phyloP scores from a whole-genome alignment of 768 basidiomycete species.

The Plicaturopsis crispa region DNA sequence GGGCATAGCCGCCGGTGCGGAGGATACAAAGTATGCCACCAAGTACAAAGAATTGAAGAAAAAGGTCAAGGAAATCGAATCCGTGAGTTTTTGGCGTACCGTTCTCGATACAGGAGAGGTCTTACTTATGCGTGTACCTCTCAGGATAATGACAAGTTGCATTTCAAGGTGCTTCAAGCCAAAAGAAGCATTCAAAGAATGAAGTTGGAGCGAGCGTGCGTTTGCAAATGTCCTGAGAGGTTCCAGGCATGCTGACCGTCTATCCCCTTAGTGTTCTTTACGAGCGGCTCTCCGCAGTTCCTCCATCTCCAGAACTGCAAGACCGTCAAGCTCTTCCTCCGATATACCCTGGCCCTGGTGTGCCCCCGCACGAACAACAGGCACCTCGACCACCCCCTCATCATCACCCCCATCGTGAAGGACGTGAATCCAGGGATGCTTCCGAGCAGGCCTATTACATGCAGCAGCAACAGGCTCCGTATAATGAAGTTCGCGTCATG shows the following conservation, averaged over 20 bases:
- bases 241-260: neutral
- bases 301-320: constrained; percentile 46
- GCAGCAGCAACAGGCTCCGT: constrained; percentile 10
- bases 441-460: neutral
- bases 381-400: constrained; percentile 8
- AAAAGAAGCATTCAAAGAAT: constrained; percentile 81
- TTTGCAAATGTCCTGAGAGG: constrained; percentile 15
- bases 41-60: constrained; percentile 86
- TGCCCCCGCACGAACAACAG: constrained; percentile 25
- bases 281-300: constrained; percentile 61
- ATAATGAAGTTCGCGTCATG: constrained; percentile 38
- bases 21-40: constrained; percentile 80
- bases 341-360: constrained; percentile 20
- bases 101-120: neutral
- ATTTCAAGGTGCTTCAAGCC: constrained; percentile 71
- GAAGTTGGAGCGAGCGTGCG: constrained; percentile 85
- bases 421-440: neutral
- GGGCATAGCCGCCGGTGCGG: constrained; percentile 71
- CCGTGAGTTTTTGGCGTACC: constrained; percentile 35
- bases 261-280: constrained; percentile 54
- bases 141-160: constrained; percentile 85
- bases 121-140: constrained; percentile 2
- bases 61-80: constrained; percentile 83
- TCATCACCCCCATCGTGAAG: constrained; percentile 13
- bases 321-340: constrained; percentile 28